These are phyloP conservation scores for Turritis glabra DNA, from an alignment of 345 rosid genomes.

Conservation along the genomic window DNA sequence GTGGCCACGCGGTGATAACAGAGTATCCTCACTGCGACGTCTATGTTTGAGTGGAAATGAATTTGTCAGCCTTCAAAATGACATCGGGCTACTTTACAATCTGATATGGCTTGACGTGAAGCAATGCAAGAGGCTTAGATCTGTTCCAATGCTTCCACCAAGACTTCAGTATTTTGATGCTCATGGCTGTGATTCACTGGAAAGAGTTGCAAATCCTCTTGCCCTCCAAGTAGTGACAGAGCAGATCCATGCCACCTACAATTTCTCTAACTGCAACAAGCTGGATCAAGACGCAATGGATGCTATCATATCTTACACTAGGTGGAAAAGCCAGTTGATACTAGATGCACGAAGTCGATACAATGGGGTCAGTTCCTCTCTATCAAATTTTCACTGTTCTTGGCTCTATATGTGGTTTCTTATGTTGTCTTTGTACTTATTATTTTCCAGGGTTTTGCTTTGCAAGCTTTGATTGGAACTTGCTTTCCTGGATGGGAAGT, in stretches of 20 bases:
- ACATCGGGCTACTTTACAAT: background rate
- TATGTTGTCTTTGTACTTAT: background rate
- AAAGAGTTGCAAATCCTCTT: background rate
- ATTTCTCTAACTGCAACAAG: background rate
- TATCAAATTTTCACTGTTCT: background rate
- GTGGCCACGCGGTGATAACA: background rate
- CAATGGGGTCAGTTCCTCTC: background rate
- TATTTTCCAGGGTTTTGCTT: background rate
- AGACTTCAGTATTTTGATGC: conserved; percentile 6
- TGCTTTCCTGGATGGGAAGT: conserved; percentile 24
- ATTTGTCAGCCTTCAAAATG: background rate
- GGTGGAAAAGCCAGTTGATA: background rate
- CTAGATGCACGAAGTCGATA: background rate
- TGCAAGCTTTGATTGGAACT: background rate
- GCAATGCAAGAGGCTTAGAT: background rate
- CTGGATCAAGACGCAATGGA: background rate
- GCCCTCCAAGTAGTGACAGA: background rate
- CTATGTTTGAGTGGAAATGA: background rate
- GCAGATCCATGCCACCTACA: background rate
- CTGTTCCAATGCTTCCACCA: conserved; percentile 13
- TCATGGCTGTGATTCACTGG: background rate
- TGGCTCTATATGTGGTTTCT: background rate
- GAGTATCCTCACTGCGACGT: background rate
- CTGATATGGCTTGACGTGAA: conserved; percentile 13
- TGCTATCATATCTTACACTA: background rate